A percentile compares a stretch with the other conserved stretches of the same genome.
Evolutionary conservation across 495 filamentous ascomycete genomes (phyloP).

Genomic region (Friedmanniomyces simplex): DNA sequence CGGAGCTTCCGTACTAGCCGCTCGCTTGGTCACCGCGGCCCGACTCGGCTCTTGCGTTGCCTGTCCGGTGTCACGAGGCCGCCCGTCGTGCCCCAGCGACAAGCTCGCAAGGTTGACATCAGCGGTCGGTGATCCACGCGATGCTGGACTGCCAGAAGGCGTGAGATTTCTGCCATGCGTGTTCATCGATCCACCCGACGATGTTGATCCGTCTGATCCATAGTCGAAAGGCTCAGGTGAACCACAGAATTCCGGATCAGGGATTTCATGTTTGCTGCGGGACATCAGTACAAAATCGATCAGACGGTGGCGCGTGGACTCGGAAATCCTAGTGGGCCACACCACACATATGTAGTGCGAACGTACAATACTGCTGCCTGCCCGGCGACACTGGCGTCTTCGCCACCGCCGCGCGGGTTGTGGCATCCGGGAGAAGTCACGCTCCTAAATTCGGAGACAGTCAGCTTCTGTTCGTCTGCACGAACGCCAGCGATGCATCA

Average conservation of each 20-base stretch:
- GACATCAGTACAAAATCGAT: neutral
- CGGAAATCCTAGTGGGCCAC: neutral
- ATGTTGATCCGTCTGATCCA: neutral
- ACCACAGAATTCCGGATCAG: neutral
- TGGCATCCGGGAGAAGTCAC: neutral
- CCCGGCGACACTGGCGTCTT: neutral
- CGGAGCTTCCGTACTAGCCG: neutral
- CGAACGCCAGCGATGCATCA: too few relatives aligned
- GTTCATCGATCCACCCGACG: slow-evolving; percentile 8
- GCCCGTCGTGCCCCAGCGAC: neutral
- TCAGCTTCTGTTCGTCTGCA: neutral
- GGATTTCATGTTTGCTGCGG: neutral
- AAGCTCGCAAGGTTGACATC: neutral
- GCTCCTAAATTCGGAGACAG: neutral
- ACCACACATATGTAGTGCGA: neutral
- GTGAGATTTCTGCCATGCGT: slow-evolving; percentile 3
- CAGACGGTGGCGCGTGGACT: neutral
- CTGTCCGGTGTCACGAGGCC: neutral
- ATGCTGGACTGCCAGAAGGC: neutral
- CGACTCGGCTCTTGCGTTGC: neutral
- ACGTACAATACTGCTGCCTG: neutral
- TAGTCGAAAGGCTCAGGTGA: neutral
- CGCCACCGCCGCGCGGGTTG: neutral
- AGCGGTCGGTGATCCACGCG: neutral
- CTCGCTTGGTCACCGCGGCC: neutral